A percentile compares a stretch with the other conserved stretches of the same genome.
Evolutionary conservation across 1,139 yeast genomes (phyloP).

Genomic region (Saccharomycopsis crataegensis): DNA sequence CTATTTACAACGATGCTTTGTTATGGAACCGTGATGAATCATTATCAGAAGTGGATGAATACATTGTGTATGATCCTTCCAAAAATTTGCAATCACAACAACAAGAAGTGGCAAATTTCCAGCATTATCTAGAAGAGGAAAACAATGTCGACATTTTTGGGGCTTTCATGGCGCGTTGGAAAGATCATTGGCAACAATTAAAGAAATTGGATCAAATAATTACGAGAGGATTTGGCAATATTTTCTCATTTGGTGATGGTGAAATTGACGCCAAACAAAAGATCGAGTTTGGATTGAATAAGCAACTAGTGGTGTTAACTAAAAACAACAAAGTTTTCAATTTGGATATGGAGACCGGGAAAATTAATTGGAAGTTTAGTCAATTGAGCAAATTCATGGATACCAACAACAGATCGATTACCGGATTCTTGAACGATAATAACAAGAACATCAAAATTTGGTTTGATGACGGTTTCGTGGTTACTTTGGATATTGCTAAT

Average conservation of each 20-base stretch:
- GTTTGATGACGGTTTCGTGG: conserved; percentile 4
- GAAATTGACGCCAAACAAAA: conserved; percentile 1
- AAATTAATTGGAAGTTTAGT: conserved; percentile 34
- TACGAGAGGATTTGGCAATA: conserved; percentile 18
- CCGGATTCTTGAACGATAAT: conserved; percentile 22
- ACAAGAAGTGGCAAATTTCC: conserved; percentile 26
- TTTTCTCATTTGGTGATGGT: conserved; percentile 7
- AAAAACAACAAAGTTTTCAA: conserved; percentile 20
- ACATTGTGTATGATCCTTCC: conserved; percentile 33
- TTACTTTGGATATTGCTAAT: background rate
- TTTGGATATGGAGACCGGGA: conserved; percentile 36
- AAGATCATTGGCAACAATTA: conserved; percentile 29
- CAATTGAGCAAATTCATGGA: conserved; percentile 35
- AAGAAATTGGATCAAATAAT: conserved; percentile 14
- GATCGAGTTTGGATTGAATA: conserved; percentile 17
- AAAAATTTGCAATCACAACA: conserved; percentile 25
- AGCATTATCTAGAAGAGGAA: conserved; percentile 35
- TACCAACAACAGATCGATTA: conserved; percentile 22
- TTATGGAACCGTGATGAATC: conserved; percentile 47
- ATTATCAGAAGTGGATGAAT: conserved; percentile 33
- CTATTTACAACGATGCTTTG: background rate
- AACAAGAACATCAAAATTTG: conserved; percentile 19
- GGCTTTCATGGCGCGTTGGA: conserved; percentile 39
- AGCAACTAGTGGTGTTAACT: conserved; percentile 20
- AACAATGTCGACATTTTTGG: conserved; percentile 30